Conservation (phyloP, 2,329 filamentous ascomycete species). For the Chalaropsis thielavioides region DNA sequence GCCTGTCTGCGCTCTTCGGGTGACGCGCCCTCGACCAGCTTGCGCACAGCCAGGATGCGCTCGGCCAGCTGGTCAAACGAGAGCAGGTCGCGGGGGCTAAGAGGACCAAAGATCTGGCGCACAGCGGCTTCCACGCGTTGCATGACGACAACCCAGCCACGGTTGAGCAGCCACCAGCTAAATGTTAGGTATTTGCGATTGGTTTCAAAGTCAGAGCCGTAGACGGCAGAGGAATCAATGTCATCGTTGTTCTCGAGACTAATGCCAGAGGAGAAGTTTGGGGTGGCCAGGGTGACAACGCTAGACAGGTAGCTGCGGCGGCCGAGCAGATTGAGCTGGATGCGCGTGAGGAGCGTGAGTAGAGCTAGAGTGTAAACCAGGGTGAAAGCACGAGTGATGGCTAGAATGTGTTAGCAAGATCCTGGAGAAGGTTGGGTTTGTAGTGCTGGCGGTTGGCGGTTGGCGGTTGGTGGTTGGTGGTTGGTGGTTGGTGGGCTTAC, state of each 20-base stretch:
- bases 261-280: slow-evolving; percentile 59
- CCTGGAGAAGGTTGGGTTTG: neutral
- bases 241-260: slow-evolving; percentile 89
- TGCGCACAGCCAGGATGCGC: slow-evolving; percentile 69
- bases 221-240: slow-evolving; percentile 63
- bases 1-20: slow-evolving; percentile 28
- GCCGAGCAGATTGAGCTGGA: slow-evolving; percentile 93
- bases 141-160: slow-evolving; percentile 73
- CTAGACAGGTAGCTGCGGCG: slow-evolving; percentile 91
- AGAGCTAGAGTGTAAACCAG: slow-evolving; percentile 82
- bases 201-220: slow-evolving; percentile 89
- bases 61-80: slow-evolving; percentile 67
- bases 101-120: slow-evolving; percentile 70
- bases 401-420: slow-evolving; percentile 30
- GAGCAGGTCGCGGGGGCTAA: slow-evolving; percentile 81
- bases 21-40: slow-evolving; percentile 58
- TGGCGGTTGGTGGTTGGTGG: neutral
- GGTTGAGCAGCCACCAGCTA: slow-evolving; percentile 94
- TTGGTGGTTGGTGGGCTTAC: slow-evolving; percentile 36
- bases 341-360: slow-evolving; percentile 78
- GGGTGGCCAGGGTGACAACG: slow-evolving; percentile 78
- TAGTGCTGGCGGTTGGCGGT: neutral
- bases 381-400: slow-evolving; percentile 80
- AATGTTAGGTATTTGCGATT: slow-evolving; percentile 92
- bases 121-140: slow-evolving; percentile 73